A percentile compares a stretch with the other conserved stretches of the same genome.
Evolutionary conservation across 805 yeast species (phyloP).

Genomic region (Pichia cephalocereana): DNA sequence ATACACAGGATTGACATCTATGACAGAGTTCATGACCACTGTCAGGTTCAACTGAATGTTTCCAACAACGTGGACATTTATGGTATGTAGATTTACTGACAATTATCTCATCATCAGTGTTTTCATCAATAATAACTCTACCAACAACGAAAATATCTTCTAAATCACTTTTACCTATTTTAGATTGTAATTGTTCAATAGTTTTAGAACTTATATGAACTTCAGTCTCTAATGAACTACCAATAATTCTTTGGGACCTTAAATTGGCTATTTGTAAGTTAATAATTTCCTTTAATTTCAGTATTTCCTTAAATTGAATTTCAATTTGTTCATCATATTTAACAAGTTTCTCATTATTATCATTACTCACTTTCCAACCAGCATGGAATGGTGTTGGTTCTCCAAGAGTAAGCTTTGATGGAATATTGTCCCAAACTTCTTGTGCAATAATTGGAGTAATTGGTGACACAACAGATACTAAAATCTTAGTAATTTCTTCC

Average conservation of each 20-base stretch:
- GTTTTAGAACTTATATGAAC: slow-evolving; percentile 27
- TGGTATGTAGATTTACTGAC: slow-evolving; percentile 24
- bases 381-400: slow-evolving; percentile 37
- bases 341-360: slow-evolving; percentile 12
- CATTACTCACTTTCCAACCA: slow-evolving; percentile 28
- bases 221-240: slow-evolving; percentile 52
- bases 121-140: slow-evolving; percentile 30
- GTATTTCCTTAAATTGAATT: slow-evolving; percentile 36
- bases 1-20: slow-evolving; percentile 38
- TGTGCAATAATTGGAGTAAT: slow-evolving; percentile 78
- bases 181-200: slow-evolving; percentile 11
- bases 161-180: slow-evolving; percentile 33
- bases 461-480: slow-evolving; percentile 67
- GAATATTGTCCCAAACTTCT: slow-evolving; percentile 71
- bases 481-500: slow-evolving; percentile 45
- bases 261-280: slow-evolving; percentile 47
- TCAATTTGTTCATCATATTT: slow-evolving; percentile 21
- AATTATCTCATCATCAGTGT: slow-evolving; percentile 15
- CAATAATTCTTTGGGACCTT: slow-evolving; percentile 37
- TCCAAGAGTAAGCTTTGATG: slow-evolving; percentile 20
- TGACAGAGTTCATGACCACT: slow-evolving; percentile 47
- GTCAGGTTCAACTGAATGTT: slow-evolving; percentile 38
- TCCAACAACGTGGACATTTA: slow-evolving; percentile 97
- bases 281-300: slow-evolving; percentile 39
- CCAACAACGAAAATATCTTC: slow-evolving; percentile 60